These are phyloP conservation scores for Eutrema heterophyllum DNA, from an alignment of 345 rosid genomes.

Conservation along the genomic window DNA sequence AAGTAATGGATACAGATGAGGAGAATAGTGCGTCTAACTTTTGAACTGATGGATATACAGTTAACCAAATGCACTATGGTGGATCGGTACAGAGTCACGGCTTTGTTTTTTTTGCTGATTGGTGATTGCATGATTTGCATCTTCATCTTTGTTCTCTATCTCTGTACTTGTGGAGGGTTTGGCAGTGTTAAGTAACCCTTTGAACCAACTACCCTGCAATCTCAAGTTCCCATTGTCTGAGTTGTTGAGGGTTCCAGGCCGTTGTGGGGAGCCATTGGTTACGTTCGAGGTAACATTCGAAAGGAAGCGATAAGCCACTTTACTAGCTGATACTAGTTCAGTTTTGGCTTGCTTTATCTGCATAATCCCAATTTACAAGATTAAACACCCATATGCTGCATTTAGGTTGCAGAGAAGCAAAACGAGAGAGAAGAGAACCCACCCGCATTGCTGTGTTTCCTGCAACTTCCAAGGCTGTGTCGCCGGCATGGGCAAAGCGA, in stretches of 20 bases:
- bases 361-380: slow-evolving; percentile 10
- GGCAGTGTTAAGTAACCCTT: slow-evolving; percentile 59
- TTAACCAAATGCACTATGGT: slow-evolving; percentile 9
- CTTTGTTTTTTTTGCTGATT: slow-evolving; percentile 19
- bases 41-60: slow-evolving; percentile 14
- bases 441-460: slow-evolving; percentile 88
- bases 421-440: slow-evolving; percentile 12
- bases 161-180: slow-evolving; percentile 37
- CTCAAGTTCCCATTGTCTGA: slow-evolving; percentile 54
- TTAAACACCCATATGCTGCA: neutral
- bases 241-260: slow-evolving; percentile 44
- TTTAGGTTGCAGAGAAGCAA: neutral
- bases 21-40: neutral
- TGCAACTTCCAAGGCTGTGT: slow-evolving; percentile 86
- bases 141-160: slow-evolving; percentile 30
- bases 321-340: slow-evolving; percentile 92
- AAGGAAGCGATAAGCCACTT: slow-evolving; percentile 92
- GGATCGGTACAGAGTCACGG: slow-evolving; percentile 25
- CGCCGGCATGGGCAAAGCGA: slow-evolving; percentile 98
- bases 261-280: slow-evolving; percentile 26
- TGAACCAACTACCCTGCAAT: slow-evolving; percentile 79
- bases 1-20: slow-evolving; percentile 11
- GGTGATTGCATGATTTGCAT: slow-evolving; percentile 18
- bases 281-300: slow-evolving; percentile 52
- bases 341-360: slow-evolving; percentile 96